A percentile compares a stretch with the other conserved stretches of the same genome.
Evolutionary conservation across 257 asterid genomes (phyloP).

Genomic region (Scutellaria baicalensis): DNA sequence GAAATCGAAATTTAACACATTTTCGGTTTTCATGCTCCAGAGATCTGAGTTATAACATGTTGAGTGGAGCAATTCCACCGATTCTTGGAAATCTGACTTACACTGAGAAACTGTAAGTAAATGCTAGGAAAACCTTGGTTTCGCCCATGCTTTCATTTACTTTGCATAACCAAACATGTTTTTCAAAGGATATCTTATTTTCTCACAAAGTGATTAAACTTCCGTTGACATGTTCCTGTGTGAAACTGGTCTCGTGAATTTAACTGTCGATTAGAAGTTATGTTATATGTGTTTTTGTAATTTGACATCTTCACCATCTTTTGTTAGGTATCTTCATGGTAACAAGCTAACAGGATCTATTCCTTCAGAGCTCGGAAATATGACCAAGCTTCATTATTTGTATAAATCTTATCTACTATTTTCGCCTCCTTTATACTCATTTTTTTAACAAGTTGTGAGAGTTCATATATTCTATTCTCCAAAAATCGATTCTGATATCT

Average conservation of each 20-base stretch:
- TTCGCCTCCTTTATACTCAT: background rate
- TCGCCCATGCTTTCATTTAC: too few species aligned
- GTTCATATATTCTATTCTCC: too few species aligned
- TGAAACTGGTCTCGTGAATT: background rate
- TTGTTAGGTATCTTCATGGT: slow-evolving; percentile 77
- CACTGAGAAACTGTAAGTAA: slow-evolving; percentile 84
- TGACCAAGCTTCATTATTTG: slow-evolving; percentile 95
- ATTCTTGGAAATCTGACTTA: slow-evolving; percentile 87
- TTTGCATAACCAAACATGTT: too few species aligned
- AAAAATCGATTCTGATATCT: background rate
- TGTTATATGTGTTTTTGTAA: background rate
- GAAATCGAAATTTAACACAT: background rate
- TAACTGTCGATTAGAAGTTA: background rate
- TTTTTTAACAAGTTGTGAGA: too few species aligned
- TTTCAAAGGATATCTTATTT: too few species aligned
- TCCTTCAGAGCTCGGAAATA: slow-evolving; percentile 93
- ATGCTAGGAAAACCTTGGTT: too few species aligned
- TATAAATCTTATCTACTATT: slow-evolving; percentile 12
- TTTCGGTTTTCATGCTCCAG: slow-evolving; percentile 21
- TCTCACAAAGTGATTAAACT: too few species aligned
- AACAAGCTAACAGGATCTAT: slow-evolving; percentile 84
- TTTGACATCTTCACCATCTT: background rate
- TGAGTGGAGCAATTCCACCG: slow-evolving; percentile 86
- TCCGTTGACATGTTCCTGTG: too few species aligned
- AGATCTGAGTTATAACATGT: slow-evolving; percentile 78